Evolutionary conservation across 371 early-diverging fungal genomes (phyloP), one percentile per base, ranked within the genome.

Genomic region (Saksenaea vasiformis): DNA sequence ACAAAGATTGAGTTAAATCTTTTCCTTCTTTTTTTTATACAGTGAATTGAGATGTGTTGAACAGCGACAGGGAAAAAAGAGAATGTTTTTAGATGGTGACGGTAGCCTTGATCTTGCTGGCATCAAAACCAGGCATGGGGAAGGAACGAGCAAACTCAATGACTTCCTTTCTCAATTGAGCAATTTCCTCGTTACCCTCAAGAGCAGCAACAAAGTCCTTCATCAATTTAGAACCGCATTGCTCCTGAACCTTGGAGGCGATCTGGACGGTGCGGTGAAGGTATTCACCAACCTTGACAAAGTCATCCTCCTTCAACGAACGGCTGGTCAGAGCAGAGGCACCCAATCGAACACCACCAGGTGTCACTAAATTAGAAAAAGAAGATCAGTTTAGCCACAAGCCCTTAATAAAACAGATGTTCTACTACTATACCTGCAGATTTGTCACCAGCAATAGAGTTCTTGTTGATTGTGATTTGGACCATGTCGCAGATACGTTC

Each of bases 401-500:
- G 22, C 7, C 10, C n/a, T 47, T 22, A 8, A 44, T 22, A 13
- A 56, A 35, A 5, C 13, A 31, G 24, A 24, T 26, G 0, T 14
- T 17, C 56, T n/a, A 5, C 14, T 56, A 8, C 31, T 14, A 10
- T 56, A 19, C 38, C 56, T 28, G 95, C 94, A 69, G 90, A 92
- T 67, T 86, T 89, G 74, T 98, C 96, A 70, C 93, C 93, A 64
- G 88, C 92, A 65, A 97, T 89, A 36, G 95, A 89, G 86, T 97
- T 97, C 82, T 96, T 97, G 90, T 97, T 97, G 65, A 95, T 79
- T 22, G 93, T 93, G 71, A 98, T 94, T 71, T 88, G 85, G 66
- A 90, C 93, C 76, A 90, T 85, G 69, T 99, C 99, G 84, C 99
- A 98, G 56, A 99, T 89, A 80, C 95, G 98, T 83, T 98, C 95